Base-by-base conservation (phyloP, 306 rosid species). In the Cucurbita moschata region DNA sequence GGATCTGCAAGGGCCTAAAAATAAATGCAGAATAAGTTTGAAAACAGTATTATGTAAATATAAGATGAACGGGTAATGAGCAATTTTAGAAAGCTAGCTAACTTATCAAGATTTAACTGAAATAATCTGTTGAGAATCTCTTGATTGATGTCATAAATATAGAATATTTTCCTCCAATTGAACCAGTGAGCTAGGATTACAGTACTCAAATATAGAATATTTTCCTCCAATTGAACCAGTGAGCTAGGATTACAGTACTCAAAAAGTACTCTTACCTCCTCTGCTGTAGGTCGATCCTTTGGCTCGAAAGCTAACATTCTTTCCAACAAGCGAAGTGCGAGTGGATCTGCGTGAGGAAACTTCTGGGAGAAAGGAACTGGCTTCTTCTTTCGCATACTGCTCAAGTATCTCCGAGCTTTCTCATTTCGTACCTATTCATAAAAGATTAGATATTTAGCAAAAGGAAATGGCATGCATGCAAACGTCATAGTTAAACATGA, bases 261-360 rank as follows among this genome's bases (percentile, higher is more conserved):
- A 49, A 44, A 6, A 67, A 67, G 12, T 68, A 43, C 38, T 77
- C 56, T 69, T 74, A 83, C 99, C 96, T 91, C 97, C 87, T 95
- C 99, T 39, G 99, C 97, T 68, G 96, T 77, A 74, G 99, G 99
- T n/a, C 99, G 88, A 73, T 91, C 99, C 85, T 91, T 95, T 16
- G 97, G 89, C 77, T 91, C 99, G 84, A 95, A 95, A 12, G 99
- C 96, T 80, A 95, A 77, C 99, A 95, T 95, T 85, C 85, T 95
- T 83, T 95, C 99, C 77, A 95, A 82, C 76, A 95, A 81, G 44
- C 93, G 87, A 67, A 95, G 97, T 68, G 99, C 97, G 54, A 89
- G 93, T 77, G 97, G 99, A 78, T 95, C 99, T 74, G 96, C 87
- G 83, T 95, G 85, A 15, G 97, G 97, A 82, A 95, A 95, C 74